A percentile compares a stretch with the other conserved stretches of the same genome.
Evolutionary conservation across 2,329 filamentous ascomycete species (phyloP).

Genomic region (Lecanoromycetidae sp.): DNA sequence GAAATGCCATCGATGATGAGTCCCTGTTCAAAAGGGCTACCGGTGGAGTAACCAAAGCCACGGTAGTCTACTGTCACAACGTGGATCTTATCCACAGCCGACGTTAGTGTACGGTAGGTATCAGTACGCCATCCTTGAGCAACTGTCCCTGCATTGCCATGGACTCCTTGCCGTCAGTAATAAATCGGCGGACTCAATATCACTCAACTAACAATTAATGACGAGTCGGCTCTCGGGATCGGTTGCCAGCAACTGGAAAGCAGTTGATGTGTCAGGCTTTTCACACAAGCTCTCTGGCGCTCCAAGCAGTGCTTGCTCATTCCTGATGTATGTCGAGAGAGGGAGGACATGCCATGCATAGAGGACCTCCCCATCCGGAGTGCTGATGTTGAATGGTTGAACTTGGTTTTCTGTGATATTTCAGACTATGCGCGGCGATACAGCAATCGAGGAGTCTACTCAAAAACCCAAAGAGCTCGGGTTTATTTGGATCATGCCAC

Average conservation of each 20-base stretch:
- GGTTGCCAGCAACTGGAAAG: conserved; percentile 35
- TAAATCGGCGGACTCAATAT: conserved; percentile 45
- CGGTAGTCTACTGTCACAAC: conserved; percentile 50
- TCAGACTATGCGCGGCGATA: neutral
- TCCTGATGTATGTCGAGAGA: conserved; percentile 32
- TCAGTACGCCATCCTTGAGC: conserved; percentile 43
- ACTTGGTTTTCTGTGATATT: conserved; percentile 53
- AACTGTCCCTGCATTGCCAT: conserved; percentile 46
- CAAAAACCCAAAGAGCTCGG: conserved; percentile 47
- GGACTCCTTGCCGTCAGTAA: conserved; percentile 20
- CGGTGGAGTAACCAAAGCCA: conserved; percentile 45
- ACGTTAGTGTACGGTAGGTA: conserved; percentile 45
- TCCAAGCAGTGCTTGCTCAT: conserved; percentile 30
- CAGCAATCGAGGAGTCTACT: conserved; percentile 48
- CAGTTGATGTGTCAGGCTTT: conserved; percentile 27
- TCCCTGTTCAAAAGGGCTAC: conserved; percentile 43
- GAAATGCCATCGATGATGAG: conserved; percentile 43
- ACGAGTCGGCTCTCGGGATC: conserved; percentile 36
- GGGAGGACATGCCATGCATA: conserved; percentile 42
- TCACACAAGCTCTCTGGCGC: conserved; percentile 27
- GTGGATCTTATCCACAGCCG: conserved; percentile 42
- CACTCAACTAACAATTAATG: conserved; percentile 61
- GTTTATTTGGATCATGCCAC: conserved; percentile 39
- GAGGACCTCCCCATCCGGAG: conserved; percentile 31
- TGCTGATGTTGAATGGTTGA: conserved; percentile 35